Evolutionary conservation across 768 basidiomycete species (phyloP).

Genomic region (Dentipellis sp.): DNA sequence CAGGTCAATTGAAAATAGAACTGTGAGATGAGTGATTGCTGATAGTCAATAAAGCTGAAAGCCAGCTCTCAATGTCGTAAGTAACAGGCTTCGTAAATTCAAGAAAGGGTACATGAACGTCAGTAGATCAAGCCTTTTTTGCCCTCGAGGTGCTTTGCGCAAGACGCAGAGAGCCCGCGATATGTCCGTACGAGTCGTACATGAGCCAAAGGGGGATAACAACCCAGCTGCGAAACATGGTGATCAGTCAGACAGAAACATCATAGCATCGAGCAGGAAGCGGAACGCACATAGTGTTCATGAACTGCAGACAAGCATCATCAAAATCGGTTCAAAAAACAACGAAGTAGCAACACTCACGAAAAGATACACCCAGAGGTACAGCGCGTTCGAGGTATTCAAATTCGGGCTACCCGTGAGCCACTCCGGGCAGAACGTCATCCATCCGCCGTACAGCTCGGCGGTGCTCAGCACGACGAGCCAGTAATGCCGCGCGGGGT

Average conservation of each 20-base stretch:
- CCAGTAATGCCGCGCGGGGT: conserved; percentile 72
- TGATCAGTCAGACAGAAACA: background rate
- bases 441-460: conserved; percentile 78
- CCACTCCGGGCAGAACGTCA: conserved; percentile 90
- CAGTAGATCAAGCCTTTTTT: background rate
- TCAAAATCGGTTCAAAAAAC: conserved; percentile 24
- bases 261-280: background rate
- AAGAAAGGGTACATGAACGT: background rate
- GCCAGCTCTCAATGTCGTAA: background rate
- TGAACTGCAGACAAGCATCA: conserved; percentile 39
- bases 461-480: conserved; percentile 67
- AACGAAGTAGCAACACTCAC: conserved; percentile 36
- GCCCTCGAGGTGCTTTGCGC: background rate
- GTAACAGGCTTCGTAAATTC: background rate
- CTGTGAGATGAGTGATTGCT: no score
- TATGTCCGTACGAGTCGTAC: conserved; percentile 67
- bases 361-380: conserved; percentile 75
- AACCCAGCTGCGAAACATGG: conserved; percentile 53
- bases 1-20: no score
- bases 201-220: conserved; percentile 67
- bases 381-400: conserved; percentile 58
- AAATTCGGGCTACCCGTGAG: conserved; percentile 64
- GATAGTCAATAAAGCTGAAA: no score
- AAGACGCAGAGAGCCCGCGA: conserved; percentile 48
- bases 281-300: conserved; percentile 63